These are phyloP conservation scores for Pseudogymnoascus sp. DNA, from an alignment of 2,329 filamentous ascomycete genomes.

Conservation along the genomic window DNA sequence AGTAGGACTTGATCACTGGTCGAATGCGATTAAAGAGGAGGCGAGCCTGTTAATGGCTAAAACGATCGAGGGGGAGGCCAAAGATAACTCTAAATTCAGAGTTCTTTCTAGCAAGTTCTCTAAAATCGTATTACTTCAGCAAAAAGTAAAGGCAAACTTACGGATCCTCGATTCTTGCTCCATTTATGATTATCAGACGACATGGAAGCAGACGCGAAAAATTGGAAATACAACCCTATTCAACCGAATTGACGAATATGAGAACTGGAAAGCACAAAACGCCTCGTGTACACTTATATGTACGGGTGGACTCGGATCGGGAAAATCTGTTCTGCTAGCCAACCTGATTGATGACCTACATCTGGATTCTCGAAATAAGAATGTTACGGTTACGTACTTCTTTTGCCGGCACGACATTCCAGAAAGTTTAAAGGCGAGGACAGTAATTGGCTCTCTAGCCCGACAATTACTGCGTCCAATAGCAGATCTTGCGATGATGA, in stretches of 20 bases:
- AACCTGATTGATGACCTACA: slow-evolving; percentile 36
- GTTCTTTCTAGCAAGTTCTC: slow-evolving; percentile 18
- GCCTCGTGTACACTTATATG: slow-evolving; percentile 29
- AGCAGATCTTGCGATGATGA: slow-evolving; percentile 18
- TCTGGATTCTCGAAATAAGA: slow-evolving; percentile 15
- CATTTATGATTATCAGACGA: slow-evolving; percentile 32
- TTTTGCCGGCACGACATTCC: slow-evolving; percentile 29
- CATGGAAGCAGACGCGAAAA: slow-evolving; percentile 38
- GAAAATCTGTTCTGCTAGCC: slow-evolving; percentile 39
- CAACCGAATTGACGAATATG: slow-evolving; percentile 20
- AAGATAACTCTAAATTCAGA: slow-evolving; percentile 24
- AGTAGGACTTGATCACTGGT: slow-evolving; percentile 30
- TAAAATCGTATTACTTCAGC: slow-evolving; percentile 12
- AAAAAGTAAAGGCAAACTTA: slow-evolving; percentile 18
- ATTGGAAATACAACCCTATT: slow-evolving; percentile 30
- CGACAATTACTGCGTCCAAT: slow-evolving; percentile 32
- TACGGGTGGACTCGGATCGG: slow-evolving; percentile 36
- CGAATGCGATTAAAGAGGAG: slow-evolving; percentile 32
- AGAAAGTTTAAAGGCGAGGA: slow-evolving; percentile 25
- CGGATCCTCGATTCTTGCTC: slow-evolving; percentile 35
- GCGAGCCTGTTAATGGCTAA: slow-evolving; percentile 24
- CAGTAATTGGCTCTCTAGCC: slow-evolving; percentile 29
- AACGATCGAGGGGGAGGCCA: slow-evolving; percentile 18
- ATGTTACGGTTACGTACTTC: slow-evolving; percentile 27
- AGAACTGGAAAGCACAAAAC: slow-evolving; percentile 24